These are phyloP conservation scores for Hyphopichia fennica DNA, from an alignment of 1,139 yeast species.

Conservation along the genomic window DNA sequence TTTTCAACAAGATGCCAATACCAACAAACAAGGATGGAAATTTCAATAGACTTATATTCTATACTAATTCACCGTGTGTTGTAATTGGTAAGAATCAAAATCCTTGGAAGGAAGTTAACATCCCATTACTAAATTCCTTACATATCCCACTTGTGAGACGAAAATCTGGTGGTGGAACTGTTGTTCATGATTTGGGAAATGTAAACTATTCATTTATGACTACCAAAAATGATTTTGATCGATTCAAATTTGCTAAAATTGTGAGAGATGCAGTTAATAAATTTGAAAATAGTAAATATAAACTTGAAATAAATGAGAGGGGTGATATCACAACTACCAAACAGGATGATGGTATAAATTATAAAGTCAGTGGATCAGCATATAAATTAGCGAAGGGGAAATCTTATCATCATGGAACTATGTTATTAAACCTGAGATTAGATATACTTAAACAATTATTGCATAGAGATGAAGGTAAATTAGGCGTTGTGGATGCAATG, in stretches of 20 bases:
- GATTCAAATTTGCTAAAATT: slow-evolving; percentile 59
- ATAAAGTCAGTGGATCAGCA: slow-evolving; percentile 88
- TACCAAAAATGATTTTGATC: slow-evolving; percentile 62
- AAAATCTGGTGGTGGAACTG: slow-evolving; percentile 94
- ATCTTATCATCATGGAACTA: slow-evolving; percentile 95
- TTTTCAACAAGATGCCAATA: slow-evolving; percentile 65
- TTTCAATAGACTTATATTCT: slow-evolving; percentile 63
- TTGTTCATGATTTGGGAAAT: slow-evolving; percentile 93
- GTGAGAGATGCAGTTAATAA: slow-evolving; percentile 53
- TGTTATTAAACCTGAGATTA: slow-evolving; percentile 73
- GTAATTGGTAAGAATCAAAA: slow-evolving; percentile 97
- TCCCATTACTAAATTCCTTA: slow-evolving; percentile 53
- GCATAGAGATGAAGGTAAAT: slow-evolving; percentile 42
- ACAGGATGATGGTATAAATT: slow-evolving; percentile 26
- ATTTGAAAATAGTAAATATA: slow-evolving; percentile 18
- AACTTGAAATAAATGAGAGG: slow-evolving; percentile 55
- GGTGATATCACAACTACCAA: slow-evolving; percentile 68
- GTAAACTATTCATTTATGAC: slow-evolving; percentile 84
- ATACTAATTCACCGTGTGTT: slow-evolving; percentile 79
- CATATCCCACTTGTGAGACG: slow-evolving; percentile 76
- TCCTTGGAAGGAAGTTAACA: slow-evolving; percentile 84
- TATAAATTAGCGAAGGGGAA: slow-evolving; percentile 80
- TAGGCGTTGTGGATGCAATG: slow-evolving; percentile 53
- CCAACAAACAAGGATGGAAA: slow-evolving; percentile 17
- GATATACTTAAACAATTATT: slow-evolving; percentile 57